Evolutionary conservation across 176 grass and related monocot genomes (phyloP), one percentile per base, ranked within the genome.

Genomic region (Aegilops longissima): DNA sequence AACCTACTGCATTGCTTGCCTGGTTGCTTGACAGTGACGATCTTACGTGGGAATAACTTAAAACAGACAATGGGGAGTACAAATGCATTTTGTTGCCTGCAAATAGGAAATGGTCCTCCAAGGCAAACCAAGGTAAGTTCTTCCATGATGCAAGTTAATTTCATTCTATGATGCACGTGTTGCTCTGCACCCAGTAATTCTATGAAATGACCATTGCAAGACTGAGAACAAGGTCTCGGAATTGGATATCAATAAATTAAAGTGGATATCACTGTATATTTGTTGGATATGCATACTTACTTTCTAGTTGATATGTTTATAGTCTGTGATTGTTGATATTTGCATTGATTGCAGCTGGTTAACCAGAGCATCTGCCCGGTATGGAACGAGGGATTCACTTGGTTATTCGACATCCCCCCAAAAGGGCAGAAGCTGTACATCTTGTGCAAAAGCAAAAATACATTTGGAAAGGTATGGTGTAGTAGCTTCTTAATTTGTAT

Each of bases 351-450:
- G 3, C 86, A 98, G 96, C 93, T 98, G 86, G 86, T 98, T 78
- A 94, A 85, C 81, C 84, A 98, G 54, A 92, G 88, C 84, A 75
- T 93, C 66, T 90, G 88, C 56, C 96, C 96, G 51, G 96, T 90
- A 68, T 98, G 96, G 96, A 94, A 95, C 6, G 96, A 98, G 84
- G 93, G 92, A 79, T 98, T 98, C 90, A 94, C 93, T 12, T 98
- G 96, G 96, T 91, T 93, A 76, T 98, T 98, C 80, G 96, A 98
- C 45, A 87, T 98, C 11, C 93, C 96, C 3, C 96, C 96, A 6
- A 98, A 98, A 92, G 96, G 96, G 79, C 96, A 98, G 88, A 98
- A 98, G 82, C 90, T 98, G 25, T 98, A 95, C 83, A 95, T 98
- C 75, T 67, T 95, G 66, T 98, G 96, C 86, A 98, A 98, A 89